Percentiles rank a stretch among this genome's conserved stretches.
Conservation (phyloP, 2,329 filamentous ascomycete species). For the Kalaharituber pfeilii region DNA sequence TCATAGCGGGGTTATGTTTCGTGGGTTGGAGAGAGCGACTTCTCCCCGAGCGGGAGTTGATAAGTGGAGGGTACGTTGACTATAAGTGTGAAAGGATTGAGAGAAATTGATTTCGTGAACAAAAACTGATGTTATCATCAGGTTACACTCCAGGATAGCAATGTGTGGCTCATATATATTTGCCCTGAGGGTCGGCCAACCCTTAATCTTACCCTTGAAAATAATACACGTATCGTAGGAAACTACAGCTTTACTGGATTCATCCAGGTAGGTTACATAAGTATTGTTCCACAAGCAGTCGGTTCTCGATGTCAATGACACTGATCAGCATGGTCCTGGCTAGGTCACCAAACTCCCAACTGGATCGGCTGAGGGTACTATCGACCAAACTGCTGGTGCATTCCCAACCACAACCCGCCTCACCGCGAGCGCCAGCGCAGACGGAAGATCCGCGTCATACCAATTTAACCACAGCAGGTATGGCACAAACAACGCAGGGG, state of each 20-base stretch:
- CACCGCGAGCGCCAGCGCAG: slow-evolving; percentile 34
- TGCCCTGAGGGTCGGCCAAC: not conserved
- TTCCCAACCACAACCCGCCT: not conserved
- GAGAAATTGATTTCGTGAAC: too few relatives aligned
- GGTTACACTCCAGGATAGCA: slow-evolving; percentile 53
- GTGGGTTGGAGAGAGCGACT: slow-evolving; percentile 32
- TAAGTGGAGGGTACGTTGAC: not conserved
- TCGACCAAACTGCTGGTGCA: not conserved
- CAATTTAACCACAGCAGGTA: slow-evolving; percentile 52
- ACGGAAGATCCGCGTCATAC: slow-evolving; percentile 50
- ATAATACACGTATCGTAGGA: not conserved
- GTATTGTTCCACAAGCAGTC: slow-evolving; percentile 21
- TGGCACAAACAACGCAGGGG: slow-evolving; percentile 38
- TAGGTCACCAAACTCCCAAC: slow-evolving; percentile 57
- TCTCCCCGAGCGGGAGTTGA: not conserved
- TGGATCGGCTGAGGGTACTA: not conserved
- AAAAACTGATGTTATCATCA: too few relatives aligned
- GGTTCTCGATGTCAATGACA: slow-evolving; percentile 45
- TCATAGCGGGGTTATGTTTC: slow-evolving; percentile 58
- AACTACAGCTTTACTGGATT: slow-evolving; percentile 30
- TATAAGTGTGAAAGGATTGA: too few relatives aligned
- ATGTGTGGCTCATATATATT: slow-evolving; percentile 69
- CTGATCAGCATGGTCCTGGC: slow-evolving; percentile 47
- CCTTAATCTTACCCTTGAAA: not conserved
- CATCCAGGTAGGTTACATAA: not conserved